Percentiles rank a stretch among this genome's conserved stretches.
These are phyloP conservation scores for Phaseolus lunatus DNA, from an alignment of 306 rosid species.

Conservation along the genomic window DNA sequence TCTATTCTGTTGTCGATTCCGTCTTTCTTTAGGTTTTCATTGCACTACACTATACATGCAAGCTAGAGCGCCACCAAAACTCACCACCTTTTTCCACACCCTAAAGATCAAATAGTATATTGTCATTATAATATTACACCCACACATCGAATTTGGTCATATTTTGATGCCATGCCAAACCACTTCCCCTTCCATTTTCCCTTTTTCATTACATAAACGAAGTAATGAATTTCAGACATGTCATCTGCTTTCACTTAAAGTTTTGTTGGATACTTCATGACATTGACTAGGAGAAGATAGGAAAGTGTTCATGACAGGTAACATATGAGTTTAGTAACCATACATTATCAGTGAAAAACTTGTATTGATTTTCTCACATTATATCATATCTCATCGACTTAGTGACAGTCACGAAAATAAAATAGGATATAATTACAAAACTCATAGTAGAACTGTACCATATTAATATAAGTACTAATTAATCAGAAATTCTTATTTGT, in stretches of 20 bases:
- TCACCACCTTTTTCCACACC: slow-evolving; percentile 18
- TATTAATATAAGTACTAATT: too few relatives aligned
- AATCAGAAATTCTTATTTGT: too few relatives aligned
- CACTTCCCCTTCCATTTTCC: not conserved
- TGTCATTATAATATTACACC: not conserved
- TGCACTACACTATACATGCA: slow-evolving; percentile 3
- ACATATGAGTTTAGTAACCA: not conserved
- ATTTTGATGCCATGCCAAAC: slow-evolving; percentile 38
- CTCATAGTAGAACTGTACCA: too few relatives aligned
- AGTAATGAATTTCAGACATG: slow-evolving; percentile 30
- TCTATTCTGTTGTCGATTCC: slow-evolving; percentile 31
- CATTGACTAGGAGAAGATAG: slow-evolving; percentile 38
- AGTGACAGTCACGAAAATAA: too few relatives aligned
- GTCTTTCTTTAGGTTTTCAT: slow-evolving; percentile 19
- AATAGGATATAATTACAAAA: too few relatives aligned
- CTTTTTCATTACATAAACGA: not conserved
- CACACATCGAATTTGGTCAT: slow-evolving; percentile 15
- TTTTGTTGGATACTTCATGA: slow-evolving; percentile 31
- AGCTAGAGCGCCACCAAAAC: slow-evolving; percentile 35
- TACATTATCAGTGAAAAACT: not conserved
- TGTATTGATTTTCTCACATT: too few relatives aligned
- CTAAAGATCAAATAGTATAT: not conserved
- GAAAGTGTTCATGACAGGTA: not conserved
- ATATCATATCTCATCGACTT: too few relatives aligned
- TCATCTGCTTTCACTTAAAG: slow-evolving; percentile 34